Evolutionary conservation across 1,139 yeast genomes (phyloP), one percentile per base, ranked within the genome.

Genomic region (Spencermartinsiella ligniputridi): DNA sequence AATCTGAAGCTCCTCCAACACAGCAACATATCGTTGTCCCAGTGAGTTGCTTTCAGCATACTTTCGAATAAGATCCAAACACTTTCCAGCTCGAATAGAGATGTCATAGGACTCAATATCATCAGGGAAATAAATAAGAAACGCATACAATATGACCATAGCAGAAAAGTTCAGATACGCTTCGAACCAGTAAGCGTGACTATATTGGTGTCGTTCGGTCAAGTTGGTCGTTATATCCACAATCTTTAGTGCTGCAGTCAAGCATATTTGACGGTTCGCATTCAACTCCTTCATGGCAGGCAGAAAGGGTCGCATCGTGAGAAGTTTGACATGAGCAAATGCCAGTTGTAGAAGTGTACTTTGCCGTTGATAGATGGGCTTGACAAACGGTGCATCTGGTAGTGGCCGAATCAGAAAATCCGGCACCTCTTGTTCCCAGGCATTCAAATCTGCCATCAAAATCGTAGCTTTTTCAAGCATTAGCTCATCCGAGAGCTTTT

Each of bases 401-500:
- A 22, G 25, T 6, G 25, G 25, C 9, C 25, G 25, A 6, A 22
- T 22, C 11, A 22, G 25, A 11, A 22, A 22, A 22, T 22, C 25
- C 36, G 36, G 36, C n/a, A 34, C n/a, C 18, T 34, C 36, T 17
- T 17, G 9, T n/a, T 34, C 18, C 36, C 36, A 34, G 19, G 18
- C 8, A 20, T 34, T 17, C 21, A 34, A 17, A 11, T 17, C 19
- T 17, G 13, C 21, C 6, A 34, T 11, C n/a, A 34, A n/a, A 6
- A 34, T 16, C 20, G 18, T 15, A 17, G 36, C 36, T 17, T 11
- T 11, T 16, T 34, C 36, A 6, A 13, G 36, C 25, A 34, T 34
- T 16, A 17, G 16, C 20, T 34, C 20, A 34, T 12, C 36, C 11
- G n/a, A 16, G 75, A 24, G 53, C 77, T 53, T 20, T 59, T 49